Conservation (phyloP, 2,329 filamentous ascomycete species). For the Penicillium sp. region DNA sequence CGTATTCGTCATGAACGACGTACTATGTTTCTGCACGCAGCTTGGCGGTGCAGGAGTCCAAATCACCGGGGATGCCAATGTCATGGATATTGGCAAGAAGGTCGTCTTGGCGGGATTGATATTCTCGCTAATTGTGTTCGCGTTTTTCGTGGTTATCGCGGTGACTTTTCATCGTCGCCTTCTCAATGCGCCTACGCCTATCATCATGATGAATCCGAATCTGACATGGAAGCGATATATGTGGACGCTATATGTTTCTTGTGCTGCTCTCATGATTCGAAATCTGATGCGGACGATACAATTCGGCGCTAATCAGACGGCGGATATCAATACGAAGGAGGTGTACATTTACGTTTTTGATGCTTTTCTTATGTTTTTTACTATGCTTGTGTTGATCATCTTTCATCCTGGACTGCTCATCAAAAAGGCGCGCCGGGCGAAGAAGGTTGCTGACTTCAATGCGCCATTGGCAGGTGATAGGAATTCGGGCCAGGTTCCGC, state of each 20-base stretch:
- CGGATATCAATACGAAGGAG: conserved; percentile 30
- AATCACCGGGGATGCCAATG: conserved; percentile 22
- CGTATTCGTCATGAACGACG: conserved; percentile 43
- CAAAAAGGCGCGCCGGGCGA: conserved; percentile 20
- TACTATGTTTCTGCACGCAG: conserved; percentile 42
- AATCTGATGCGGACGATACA: conserved; percentile 37
- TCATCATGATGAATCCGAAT: conserved; percentile 20
- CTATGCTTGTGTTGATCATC: conserved; percentile 27
- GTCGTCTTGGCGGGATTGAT: conserved; percentile 36
- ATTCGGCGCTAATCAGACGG: conserved; percentile 26
- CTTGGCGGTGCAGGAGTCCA: conserved; percentile 38
- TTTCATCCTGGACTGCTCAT: conserved; percentile 33
- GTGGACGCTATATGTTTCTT: conserved; percentile 33
- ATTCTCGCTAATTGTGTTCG: conserved; percentile 36
- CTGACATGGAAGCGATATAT: conserved; percentile 34
- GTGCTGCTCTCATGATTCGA: conserved; percentile 32
- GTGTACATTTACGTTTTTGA: conserved; percentile 41
- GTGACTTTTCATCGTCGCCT: conserved; percentile 31
- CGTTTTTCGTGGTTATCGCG: conserved; percentile 32
- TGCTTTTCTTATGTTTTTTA: conserved; percentile 33
- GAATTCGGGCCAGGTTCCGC: conserved; percentile 19
- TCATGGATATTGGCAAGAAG: conserved; percentile 30
- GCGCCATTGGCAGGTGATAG: conserved; percentile 8
- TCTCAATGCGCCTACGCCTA: conserved; percentile 18
- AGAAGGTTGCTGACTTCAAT: conserved; percentile 20